These are phyloP conservation scores for Chalciporus chontae DNA, from an alignment of 768 basidiomycete species.

Conservation along the genomic window DNA sequence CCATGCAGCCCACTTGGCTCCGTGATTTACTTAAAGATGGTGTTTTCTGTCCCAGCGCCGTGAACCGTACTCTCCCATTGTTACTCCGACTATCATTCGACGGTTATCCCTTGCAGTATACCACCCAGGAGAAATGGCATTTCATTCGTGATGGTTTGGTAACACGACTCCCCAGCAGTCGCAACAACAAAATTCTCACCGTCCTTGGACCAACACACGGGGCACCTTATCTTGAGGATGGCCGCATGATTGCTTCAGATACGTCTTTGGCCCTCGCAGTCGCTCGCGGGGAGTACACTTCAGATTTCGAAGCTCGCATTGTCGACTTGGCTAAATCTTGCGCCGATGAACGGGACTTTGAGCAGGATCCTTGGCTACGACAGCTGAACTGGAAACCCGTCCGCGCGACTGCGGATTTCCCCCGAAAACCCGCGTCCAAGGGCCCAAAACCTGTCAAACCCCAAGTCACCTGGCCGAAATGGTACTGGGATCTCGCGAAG, in stretches of 20 bases:
- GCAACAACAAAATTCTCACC: conserved; percentile 38
- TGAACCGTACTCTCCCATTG: conserved; percentile 57
- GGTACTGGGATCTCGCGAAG: conserved; percentile 90
- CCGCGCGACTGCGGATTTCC: not conserved
- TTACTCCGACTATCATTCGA: conserved; percentile 63
- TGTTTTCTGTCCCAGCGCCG: conserved; percentile 36
- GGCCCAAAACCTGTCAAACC: conserved; percentile 35
- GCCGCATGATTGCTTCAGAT: conserved; percentile 41
- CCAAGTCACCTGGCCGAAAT: conserved; percentile 83
- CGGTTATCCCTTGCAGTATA: conserved; percentile 56
- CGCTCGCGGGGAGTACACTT: conserved; percentile 39
- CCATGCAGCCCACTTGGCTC: conserved; percentile 54
- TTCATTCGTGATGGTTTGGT: conserved; percentile 36
- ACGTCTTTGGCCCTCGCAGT: conserved; percentile 44
- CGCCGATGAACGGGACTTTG: conserved; percentile 18
- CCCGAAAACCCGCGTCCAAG: conserved; percentile 13
- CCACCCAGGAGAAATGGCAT: conserved; percentile 64
- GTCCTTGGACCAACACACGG: conserved; percentile 49
- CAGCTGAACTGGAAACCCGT: conserved; percentile 67
- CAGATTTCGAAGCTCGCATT: conserved; percentile 34
- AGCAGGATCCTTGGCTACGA: conserved; percentile 51
- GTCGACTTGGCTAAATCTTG: conserved; percentile 39
- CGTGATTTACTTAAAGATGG: conserved; percentile 41
- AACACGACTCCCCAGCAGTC: conserved; percentile 41
- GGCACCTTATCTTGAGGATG: conserved; percentile 40